Base-by-base conservation (phyloP, 495 filamentous ascomycete species). In the Aspergillus avenaceus region DNA sequence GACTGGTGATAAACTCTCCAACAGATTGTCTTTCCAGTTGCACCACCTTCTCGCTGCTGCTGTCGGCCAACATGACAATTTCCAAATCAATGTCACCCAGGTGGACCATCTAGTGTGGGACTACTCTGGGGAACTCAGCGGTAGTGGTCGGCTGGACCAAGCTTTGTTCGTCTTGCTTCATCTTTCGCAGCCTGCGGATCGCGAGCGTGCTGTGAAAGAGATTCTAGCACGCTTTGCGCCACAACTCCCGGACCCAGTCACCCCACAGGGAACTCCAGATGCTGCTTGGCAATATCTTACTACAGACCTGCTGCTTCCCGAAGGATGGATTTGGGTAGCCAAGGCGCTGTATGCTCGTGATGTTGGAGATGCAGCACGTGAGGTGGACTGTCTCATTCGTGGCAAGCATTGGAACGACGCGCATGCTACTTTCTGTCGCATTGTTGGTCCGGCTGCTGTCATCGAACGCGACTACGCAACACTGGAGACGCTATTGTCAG, bases 21-120 rank as follows among this genome's bases (percentile, higher is more conserved):
- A 82, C 36, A 81, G 92, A 13, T 71, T 97, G 7, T 81, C 83
- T 25, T 98, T 91, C 83, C 90, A 96, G 57, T 75, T 98, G 14
- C 72, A 81, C 49, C 74, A 76, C 19, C 59, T 81, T 4, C 72
- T 88, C 31, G 42, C 70, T n/a, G 72, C 76, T 19, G 68, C 85
- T 22, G 69, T 77, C 4, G 75, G 79, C 1, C 77, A 77, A 24
- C 62, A 69, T 52, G 63, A 70, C 11, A 53, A 57, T 21, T 55
- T 74, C 43, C 55, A 61, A 13, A 54, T 71, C 28, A 60, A 78
- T 41, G 44, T 50, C 24, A 19, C 56, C 5, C 68, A 81, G 61
- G 77, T 83, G 4, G 87, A 95, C 57, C 73, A 77, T 28, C 62
- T 87, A 8, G 83, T 85, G 5, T 65, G 82, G 55, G 80, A 85